phyloP scores from a whole-genome alignment of 768 basidiomycete species.

The Mycena kentingensis region DNA sequence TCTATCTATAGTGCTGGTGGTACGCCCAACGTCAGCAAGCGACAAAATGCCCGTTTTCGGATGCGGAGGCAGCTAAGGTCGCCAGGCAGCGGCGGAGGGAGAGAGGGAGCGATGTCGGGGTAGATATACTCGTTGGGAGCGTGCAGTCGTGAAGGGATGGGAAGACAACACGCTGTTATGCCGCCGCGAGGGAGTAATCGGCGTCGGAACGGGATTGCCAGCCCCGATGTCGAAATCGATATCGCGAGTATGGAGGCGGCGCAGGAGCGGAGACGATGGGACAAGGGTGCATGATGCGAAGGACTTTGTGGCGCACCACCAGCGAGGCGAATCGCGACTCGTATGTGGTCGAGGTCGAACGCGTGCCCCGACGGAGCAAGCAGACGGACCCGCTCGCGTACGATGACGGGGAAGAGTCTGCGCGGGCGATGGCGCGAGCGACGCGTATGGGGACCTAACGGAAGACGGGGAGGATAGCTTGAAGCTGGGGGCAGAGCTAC shows the following conservation, averaged over 20 bases:
- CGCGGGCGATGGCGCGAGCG: too few relatives aligned
- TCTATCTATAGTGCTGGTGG: not conserved
- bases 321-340: slow-evolving; percentile 43
- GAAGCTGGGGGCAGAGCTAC: slow-evolving; percentile 11
- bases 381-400: slow-evolving; percentile 14
- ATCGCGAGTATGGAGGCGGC: slow-evolving; percentile 73
- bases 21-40: slow-evolving; percentile 3
- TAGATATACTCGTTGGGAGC: slow-evolving; percentile 77
- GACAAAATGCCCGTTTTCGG: slow-evolving; percentile 49
- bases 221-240: slow-evolving; percentile 68
- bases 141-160: slow-evolving; percentile 50
- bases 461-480: slow-evolving; percentile 20
- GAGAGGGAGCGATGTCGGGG: slow-evolving; percentile 77
- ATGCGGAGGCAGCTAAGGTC: slow-evolving; percentile 45
- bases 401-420: slow-evolving; percentile 23
- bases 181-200: slow-evolving; percentile 32
- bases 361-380: slow-evolving; percentile 42
- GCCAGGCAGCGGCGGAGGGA: slow-evolving; percentile 51
- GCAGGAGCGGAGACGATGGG: slow-evolving; percentile 45
- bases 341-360: slow-evolving; percentile 53
- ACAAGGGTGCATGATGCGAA: slow-evolving; percentile 23
- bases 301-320: slow-evolving; percentile 35
- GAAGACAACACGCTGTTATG: slow-evolving; percentile 53
- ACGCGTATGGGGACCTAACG: slow-evolving; percentile 7
- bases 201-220: slow-evolving; percentile 32